Percentiles rank a stretch among this genome's conserved stretches.
Evolutionary conservation across 495 filamentous ascomycete species (phyloP).

Genomic region (Aspergillus sclerotioniger): DNA sequence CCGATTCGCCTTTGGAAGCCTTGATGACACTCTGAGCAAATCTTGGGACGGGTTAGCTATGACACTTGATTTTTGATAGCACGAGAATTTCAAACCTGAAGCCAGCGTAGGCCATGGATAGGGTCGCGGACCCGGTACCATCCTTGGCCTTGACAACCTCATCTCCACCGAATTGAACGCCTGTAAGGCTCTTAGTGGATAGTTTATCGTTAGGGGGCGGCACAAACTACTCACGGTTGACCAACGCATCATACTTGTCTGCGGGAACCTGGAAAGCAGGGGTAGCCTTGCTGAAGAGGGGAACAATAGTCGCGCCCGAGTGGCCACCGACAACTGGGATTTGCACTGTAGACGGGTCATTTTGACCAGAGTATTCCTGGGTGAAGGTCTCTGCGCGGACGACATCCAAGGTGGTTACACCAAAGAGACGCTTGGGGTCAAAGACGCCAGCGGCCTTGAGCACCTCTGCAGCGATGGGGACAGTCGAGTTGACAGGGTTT

Average conservation of each 20-base stretch:
- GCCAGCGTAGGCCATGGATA: conserved; percentile 97
- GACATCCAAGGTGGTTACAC: conserved; percentile 97
- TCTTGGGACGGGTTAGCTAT: conserved; percentile 46
- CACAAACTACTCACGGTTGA: conserved; percentile 64
- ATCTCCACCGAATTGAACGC: conserved; percentile 96
- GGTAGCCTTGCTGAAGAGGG: conserved; percentile 88
- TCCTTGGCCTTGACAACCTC: conserved; percentile 99
- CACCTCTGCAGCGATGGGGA: conserved; percentile 94
- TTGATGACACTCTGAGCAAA: conserved; percentile 92
- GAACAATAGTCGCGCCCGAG: conserved; percentile 96
- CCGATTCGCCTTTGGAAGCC: conserved; percentile 81
- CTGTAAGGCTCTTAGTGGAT: conserved; percentile 32
- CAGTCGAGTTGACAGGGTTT: conserved; percentile 98
- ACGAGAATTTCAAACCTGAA: conserved; percentile 62
- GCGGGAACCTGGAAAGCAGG: conserved; percentile 75
- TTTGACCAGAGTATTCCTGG: conserved; percentile 75
- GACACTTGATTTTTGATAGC: background rate
- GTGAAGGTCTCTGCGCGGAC: conserved; percentile 98
- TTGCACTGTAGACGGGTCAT: conserved; percentile 73
- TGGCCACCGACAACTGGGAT: conserved; percentile 96
- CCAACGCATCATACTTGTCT: conserved; percentile 80
- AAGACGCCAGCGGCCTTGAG: conserved; percentile 91
- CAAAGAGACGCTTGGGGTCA: conserved; percentile 89
- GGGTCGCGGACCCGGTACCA: conserved; percentile 88
- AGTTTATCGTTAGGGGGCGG: background rate